Base-by-base conservation (phyloP, 345 rosid genomes). In the Hevea brasiliensis region DNA sequence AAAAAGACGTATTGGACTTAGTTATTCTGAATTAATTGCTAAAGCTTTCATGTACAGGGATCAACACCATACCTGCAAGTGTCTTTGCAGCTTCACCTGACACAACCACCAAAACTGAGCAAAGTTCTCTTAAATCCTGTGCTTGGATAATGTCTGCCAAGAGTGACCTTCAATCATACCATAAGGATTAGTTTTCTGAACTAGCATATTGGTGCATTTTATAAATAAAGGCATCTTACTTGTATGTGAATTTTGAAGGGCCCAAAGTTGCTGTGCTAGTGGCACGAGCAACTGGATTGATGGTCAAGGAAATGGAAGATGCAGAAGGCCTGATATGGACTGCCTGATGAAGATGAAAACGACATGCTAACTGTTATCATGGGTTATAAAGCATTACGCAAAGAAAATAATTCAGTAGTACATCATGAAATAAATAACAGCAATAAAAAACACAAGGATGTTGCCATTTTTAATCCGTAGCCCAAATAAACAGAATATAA, bases 91-190 rank as follows among this genome's bases (percentile, higher is more conserved):
- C 86, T 85, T 89, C 94, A 74, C 82, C 84, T 3, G 98, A 84
- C 79, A 87, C 69, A 62, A 95, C 81, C 45, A 89, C 98, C 83
- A 96, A 83, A 74, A 93, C 97, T 61, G 99, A 91, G 85, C 99
- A 96, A 81, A 96, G 95, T 70, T 91, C 99, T 87, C 84, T 91
- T 76, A 96, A 77, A 77, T 93, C 99, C 72, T 87, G 90, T 1
- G 98, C 90, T 84, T 91, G 91, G 75, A 96, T 92, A 74, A 91
- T 88, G 79, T 90, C 99, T 42, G 99, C 98, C 76, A 96, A 82
- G 73, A 93, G 92, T 59, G 99, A 93, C 90, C 99, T 96, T 82
- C 74, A 79, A 81, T 53, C 66, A 84, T 67, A 72, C 68, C 70
- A 65, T 18, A 71, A 15, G 81, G 53, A 71, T 87, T 68, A 90